Conservation (phyloP, 164 flowering plant species). For the Berberis thunbergii region DNA sequence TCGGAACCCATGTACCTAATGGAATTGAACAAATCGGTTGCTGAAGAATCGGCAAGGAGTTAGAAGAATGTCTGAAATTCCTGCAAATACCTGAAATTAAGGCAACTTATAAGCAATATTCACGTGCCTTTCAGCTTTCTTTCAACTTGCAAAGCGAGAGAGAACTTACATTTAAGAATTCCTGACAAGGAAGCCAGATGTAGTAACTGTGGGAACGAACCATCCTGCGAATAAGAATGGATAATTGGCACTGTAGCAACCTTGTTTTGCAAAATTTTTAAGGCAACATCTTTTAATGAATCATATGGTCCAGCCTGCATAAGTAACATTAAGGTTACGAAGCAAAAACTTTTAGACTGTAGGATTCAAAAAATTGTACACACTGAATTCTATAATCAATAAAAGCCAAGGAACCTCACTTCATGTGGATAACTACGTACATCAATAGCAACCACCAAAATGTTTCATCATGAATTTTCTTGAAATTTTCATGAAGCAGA, state of each 20-base stretch:
- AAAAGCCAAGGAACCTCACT: too few species aligned
- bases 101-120: slow-evolving; percentile 11
- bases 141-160: slow-evolving; percentile 4
- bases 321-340: background rate
- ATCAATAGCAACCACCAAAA: too few species aligned
- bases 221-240: slow-evolving; percentile 60
- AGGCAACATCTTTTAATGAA: slow-evolving; percentile 66
- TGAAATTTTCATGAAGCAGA: too few species aligned
- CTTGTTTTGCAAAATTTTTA: slow-evolving; percentile 62
- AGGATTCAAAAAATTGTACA: too few species aligned
- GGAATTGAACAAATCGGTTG: slow-evolving; percentile 48
- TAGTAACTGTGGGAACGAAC: slow-evolving; percentile 72
- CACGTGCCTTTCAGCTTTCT: slow-evolving; percentile 3
- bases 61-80: slow-evolving; percentile 49
- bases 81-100: slow-evolving; percentile 66
- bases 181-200: slow-evolving; percentile 91
- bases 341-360: background rate
- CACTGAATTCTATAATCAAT: too few species aligned
- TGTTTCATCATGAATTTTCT: too few species aligned
- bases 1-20: slow-evolving; percentile 89
- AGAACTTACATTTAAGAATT: slow-evolving; percentile 69
- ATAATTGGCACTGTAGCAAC: slow-evolving; percentile 79
- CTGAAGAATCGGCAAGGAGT: slow-evolving; percentile 43
- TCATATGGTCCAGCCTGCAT: slow-evolving; percentile 87
- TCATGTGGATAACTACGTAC: too few species aligned